Conservation (phyloP, 305 asterid genomes). For the Fraxinus greggii region DNA sequence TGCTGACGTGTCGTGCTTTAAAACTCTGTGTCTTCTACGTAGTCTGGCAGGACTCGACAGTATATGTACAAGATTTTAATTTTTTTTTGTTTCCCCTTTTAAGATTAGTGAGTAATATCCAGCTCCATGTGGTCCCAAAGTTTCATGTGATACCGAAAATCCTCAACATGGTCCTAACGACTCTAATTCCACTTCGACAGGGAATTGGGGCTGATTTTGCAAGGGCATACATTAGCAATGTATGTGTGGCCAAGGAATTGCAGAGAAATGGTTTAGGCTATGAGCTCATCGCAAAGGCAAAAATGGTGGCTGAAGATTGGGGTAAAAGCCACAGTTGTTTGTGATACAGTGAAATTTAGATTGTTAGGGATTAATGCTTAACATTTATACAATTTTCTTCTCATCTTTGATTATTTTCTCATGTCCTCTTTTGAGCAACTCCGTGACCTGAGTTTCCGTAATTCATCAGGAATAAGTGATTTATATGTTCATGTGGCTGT, state of each 20-base stretch:
- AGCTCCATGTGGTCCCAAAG: neutral
- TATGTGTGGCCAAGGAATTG: conserved; percentile 82
- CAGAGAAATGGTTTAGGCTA: conserved; percentile 80
- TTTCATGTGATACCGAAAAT: conserved; percentile 7
- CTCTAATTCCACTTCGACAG: conserved; percentile 42
- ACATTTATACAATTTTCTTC: neutral
- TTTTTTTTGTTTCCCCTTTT: neutral
- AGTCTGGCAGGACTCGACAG: neutral
- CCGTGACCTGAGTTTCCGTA: neutral
- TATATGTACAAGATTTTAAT: neutral
- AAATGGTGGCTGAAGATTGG: conserved; percentile 71
- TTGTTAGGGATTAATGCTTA: neutral
- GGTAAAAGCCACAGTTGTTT: conserved; percentile 39
- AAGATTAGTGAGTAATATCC: neutral
- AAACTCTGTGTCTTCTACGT: neutral
- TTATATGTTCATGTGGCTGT: conserved; percentile 88
- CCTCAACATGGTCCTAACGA: conserved; percentile 7
- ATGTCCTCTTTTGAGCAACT: conserved; percentile 4
- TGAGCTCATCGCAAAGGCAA: conserved; percentile 63
- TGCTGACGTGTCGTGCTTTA: neutral
- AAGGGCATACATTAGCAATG: conserved; percentile 85
- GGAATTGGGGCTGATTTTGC: conserved; percentile 87
- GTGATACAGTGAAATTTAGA: neutral
- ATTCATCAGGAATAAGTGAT: conserved; percentile 77
- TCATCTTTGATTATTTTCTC: neutral